Evolutionary conservation across 441 rosid genomes (phyloP), one percentile per base, ranked within the genome.

Genomic region (Arabidopsis hybrid): DNA sequence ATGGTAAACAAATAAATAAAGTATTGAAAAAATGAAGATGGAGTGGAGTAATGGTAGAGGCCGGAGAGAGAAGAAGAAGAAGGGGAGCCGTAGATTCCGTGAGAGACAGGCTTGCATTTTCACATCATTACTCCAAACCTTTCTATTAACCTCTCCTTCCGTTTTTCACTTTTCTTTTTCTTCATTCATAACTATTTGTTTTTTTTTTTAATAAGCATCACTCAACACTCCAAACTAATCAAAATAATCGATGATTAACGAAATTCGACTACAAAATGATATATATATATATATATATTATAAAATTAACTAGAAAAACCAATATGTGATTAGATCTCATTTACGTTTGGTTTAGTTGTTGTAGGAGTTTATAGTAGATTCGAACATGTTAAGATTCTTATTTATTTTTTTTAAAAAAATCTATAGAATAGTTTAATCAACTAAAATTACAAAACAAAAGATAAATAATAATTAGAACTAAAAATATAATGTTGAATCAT

Each of bases 21-120:
- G 16, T 14, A 57, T 8, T 9, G 0, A 3, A 17, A 36, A 38
- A 59, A 38, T 38, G 16, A 38, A 38, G 64, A 40, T 39, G 47
- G 32, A 59, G 46, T 59, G 64, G 46, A 59, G 76, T 77, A 71
- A 77, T 77, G 67, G 80, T 77, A 46, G 66, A 63, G 61, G n/a
- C n/a, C n/a, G 29, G 29, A 29, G 69, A 29, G 69, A 26, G 69
- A 46, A 6, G 38, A 47, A 63, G 67, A 26, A 26, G 29, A 26
- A 26, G 31, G 50, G 58, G 83, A 78, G 70, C 78, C 83, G 85
- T 79, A 76, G 87, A 83, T 77, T 82, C 86, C 86, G 84, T 77
- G 83, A 74, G 78, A 67, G 82, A 78, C 88, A 83, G 89, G 61
- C 93, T 87, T 87, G 86, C 89, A 83, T 78, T 76, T 35, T 7